Conservation (phyloP, 805 yeast genomes). For the Metschnikowia orientalis region DNA sequence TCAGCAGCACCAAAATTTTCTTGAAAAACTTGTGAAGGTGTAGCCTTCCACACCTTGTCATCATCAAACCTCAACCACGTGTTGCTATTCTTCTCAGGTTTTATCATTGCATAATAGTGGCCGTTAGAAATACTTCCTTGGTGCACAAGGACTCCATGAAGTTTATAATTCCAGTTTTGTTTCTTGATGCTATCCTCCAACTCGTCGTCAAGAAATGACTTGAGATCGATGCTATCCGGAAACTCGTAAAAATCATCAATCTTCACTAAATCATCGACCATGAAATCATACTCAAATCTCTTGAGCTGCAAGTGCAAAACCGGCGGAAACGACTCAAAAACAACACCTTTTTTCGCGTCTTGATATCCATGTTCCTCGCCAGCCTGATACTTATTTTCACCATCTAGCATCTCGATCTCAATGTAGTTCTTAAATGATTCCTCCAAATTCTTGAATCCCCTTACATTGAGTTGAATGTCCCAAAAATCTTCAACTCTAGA, state of each 20-base stretch:
- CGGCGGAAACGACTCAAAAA: conserved; percentile 84
- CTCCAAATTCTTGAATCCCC: conserved; percentile 65
- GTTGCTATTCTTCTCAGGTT: conserved; percentile 54
- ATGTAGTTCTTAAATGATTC: conserved; percentile 83
- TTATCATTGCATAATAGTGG: conserved; percentile 91
- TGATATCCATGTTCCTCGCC: conserved; percentile 80
- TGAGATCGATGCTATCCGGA: conserved; percentile 75
- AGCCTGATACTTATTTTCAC: conserved; percentile 94
- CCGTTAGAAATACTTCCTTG: conserved; percentile 95
- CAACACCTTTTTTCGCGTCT: conserved; percentile 95
- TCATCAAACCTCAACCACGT: conserved; percentile 93
- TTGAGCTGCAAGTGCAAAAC: conserved; percentile 91
- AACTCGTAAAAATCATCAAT: conserved; percentile 90
- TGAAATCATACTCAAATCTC: conserved; percentile 90
- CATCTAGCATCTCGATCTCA: conserved; percentile 83
- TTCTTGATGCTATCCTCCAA: conserved; percentile 34
- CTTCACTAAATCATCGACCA: conserved; percentile 81
- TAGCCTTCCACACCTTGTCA: conserved; percentile 86
- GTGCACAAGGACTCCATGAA: conserved; percentile 94
- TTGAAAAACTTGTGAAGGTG: conserved; percentile 79
- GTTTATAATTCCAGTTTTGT: conserved; percentile 70
- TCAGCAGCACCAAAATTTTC: conserved; percentile 86
- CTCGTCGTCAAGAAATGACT: conserved; percentile 69
- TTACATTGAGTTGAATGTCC: conserved; percentile 96
- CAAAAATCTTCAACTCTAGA: conserved; percentile 91